Conservation (phyloP, 495 filamentous ascomycete genomes). For the Trichoderma parareesei region DNA sequence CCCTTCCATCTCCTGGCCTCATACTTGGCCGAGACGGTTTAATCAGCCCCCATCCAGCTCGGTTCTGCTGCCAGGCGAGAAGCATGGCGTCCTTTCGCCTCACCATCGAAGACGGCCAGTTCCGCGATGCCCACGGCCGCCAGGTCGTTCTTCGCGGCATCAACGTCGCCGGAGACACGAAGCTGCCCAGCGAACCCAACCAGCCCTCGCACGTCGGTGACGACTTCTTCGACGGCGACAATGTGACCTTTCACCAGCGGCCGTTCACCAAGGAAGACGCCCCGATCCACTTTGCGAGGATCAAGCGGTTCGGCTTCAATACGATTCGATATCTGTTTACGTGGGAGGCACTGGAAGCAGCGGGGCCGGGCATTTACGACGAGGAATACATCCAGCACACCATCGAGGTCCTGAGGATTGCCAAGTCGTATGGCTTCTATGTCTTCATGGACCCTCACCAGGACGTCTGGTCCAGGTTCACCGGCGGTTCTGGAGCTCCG, state of each 20-base stretch:
- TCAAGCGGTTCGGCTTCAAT: slow-evolving; percentile 89
- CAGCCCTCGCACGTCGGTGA: slow-evolving; percentile 70
- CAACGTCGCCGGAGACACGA: slow-evolving; percentile 58
- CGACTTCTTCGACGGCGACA: slow-evolving; percentile 86
- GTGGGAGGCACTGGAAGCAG: slow-evolving; percentile 97
- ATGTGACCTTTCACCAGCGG: slow-evolving; percentile 78
- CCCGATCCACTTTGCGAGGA: slow-evolving; percentile 74
- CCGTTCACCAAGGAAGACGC: slow-evolving; percentile 81
- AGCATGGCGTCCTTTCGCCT: slow-evolving; percentile 48
- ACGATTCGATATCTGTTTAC: slow-evolving; percentile 94
- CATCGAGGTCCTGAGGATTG: slow-evolving; percentile 70
- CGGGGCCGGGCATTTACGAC: slow-evolving; percentile 89
- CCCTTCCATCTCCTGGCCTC: neutral
- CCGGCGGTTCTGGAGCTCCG: slow-evolving; percentile 89
- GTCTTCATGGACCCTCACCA: slow-evolving; percentile 98
- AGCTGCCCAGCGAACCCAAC: slow-evolving; percentile 65
- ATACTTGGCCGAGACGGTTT: too few species aligned
- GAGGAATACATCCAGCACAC: slow-evolving; percentile 91
- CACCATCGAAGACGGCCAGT: slow-evolving; percentile 71
- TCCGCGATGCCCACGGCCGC: slow-evolving; percentile 54
- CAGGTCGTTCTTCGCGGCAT: slow-evolving; percentile 54
- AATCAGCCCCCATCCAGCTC: neutral
- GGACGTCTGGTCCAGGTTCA: slow-evolving; percentile 94
- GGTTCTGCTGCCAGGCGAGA: neutral
- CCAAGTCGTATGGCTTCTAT: slow-evolving; percentile 87